Evolutionary conservation across 1,139 yeast species (phyloP).

Genomic region (Ogataea hybrid): DNA sequence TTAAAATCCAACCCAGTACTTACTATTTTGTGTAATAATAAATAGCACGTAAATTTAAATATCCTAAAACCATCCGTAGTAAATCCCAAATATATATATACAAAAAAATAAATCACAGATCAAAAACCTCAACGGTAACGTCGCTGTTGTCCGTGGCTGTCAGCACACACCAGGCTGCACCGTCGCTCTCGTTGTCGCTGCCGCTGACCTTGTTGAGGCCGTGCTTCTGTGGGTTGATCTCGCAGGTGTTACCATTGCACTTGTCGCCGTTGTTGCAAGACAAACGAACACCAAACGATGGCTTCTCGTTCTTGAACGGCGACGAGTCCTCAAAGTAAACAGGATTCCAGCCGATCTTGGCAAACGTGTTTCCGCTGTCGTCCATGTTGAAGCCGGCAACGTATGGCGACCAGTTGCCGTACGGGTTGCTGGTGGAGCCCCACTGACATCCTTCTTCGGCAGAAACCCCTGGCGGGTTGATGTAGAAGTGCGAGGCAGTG

Average conservation of each 20-base stretch:
- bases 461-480: conserved; percentile 84
- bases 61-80: background rate
- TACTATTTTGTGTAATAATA: too few relatives aligned
- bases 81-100: background rate
- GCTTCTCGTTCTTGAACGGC: conserved; percentile 53
- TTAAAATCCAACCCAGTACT: background rate
- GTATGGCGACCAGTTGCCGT: conserved; percentile 91
- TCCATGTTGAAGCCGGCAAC: conserved; percentile 90
- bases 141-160: conserved; percentile 64
- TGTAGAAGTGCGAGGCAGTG: conserved; percentile 84
- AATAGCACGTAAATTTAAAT: background rate
- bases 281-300: conserved; percentile 69
- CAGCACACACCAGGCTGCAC: conserved; percentile 77
- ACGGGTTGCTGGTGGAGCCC: conserved; percentile 67
- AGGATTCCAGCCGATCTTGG: conserved; percentile 91
- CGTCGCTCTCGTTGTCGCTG: conserved; percentile 48
- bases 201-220: conserved; percentile 53
- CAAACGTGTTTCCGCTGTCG: conserved; percentile 61
- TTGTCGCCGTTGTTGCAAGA: conserved; percentile 65
- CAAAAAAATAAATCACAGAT: conserved; percentile 8
- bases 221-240: conserved; percentile 66
- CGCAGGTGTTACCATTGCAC: conserved; percentile 77
- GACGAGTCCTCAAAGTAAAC: conserved; percentile 60
- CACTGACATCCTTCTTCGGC: conserved; percentile 78
- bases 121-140: conserved; percentile 74